These are phyloP conservation scores for Pestalotiopsis sp. DNA, from an alignment of 2,329 filamentous ascomycete species.

Conservation along the genomic window DNA sequence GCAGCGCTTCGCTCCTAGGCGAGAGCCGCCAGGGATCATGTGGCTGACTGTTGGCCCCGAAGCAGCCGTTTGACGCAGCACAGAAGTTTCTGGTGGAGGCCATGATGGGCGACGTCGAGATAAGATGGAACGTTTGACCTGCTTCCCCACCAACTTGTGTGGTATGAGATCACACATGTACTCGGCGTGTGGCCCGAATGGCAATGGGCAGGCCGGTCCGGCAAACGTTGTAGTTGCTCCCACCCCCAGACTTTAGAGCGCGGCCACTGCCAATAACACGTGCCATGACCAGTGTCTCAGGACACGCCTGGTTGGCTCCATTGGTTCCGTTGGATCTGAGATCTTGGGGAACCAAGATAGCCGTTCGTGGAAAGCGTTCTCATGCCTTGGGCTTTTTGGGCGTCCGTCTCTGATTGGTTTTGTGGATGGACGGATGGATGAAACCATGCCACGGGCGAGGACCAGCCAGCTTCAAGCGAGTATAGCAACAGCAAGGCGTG, in stretches of 20 bases:
- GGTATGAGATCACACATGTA: constrained; percentile 20
- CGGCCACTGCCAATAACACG: not conserved
- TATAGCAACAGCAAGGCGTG: not conserved
- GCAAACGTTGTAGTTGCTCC: constrained; percentile 15
- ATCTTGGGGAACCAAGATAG: not conserved
- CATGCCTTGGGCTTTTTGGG: not conserved
- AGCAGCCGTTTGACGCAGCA: not conserved
- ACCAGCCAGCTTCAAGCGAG: not conserved
- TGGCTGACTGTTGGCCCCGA: not conserved
- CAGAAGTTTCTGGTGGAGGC: not conserved
- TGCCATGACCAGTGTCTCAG: not conserved
- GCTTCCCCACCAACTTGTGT: constrained; percentile 22
- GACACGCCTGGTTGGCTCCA: not conserved
- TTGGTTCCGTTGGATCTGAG: not conserved
- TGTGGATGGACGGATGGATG: not conserved
- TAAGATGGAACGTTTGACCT: constrained; percentile 37
- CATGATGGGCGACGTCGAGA: constrained; percentile 13
- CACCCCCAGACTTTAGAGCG: not conserved
- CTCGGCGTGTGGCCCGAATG: not conserved
- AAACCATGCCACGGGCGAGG: too few relatives aligned
- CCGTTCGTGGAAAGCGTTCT: not conserved
- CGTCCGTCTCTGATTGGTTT: not conserved
- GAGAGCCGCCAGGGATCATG: not conserved
- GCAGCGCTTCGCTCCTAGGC: not conserved
- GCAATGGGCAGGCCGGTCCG: not conserved